Conservation (phyloP, 306 rosid species). For the Prunus persica region Prunus_persica_NCBIv2 NC_034015.1:18839501-18840000, state of each 20-base stretch:
- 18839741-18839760: conserved; percentile 23
- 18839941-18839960: conserved; percentile 11
- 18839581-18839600: conserved; percentile 63
- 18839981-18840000: conserved; percentile 29
- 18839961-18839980: conserved; percentile 28
- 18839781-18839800: conserved; percentile 56
- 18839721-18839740: conserved; percentile 52
- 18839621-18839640: conserved; percentile 60
- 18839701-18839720: conserved; percentile 39
- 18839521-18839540: conserved; percentile 81
- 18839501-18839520: conserved; percentile 68
- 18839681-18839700: conserved; percentile 39
- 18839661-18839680: conserved; percentile 24
- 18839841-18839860: conserved; percentile 57
- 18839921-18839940: conserved; percentile 33
- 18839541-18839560: conserved; percentile 69
- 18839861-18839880: conserved; percentile 33
- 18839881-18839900: conserved; percentile 25
- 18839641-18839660: conserved; percentile 70
- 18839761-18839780: conserved; percentile 39
- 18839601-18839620: conserved; percentile 69
- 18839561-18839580: conserved; percentile 55
- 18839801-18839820: conserved; percentile 65
- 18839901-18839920: conserved; percentile 21
- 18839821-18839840: conserved; percentile 48